Base-by-base conservation (phyloP, 306 rosid species). In the Rosa rugosa region DNA sequence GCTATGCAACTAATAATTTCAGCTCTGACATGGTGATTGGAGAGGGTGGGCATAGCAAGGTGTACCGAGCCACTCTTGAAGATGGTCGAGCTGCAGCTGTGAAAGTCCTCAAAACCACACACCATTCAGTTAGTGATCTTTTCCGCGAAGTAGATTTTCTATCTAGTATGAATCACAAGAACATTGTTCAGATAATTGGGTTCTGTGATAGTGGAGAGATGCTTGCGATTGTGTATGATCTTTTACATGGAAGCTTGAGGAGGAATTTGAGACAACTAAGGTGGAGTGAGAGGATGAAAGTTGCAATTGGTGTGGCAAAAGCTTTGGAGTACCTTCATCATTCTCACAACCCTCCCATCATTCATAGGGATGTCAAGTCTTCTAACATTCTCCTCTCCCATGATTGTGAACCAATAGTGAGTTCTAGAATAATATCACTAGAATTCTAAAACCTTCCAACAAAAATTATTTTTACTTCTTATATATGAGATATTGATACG, bases 291-390 rank as follows among this genome's bases (percentile, higher is more conserved):
- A 87, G 90, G 77, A 82, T 84, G 77, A 57, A 72, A 57, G 84
- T 84, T 13, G 90, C 90, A 17, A 71, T 77, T 40, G 88, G 86
- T 16, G 75, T 69, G 64, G 88, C 88, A 17, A 84, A 80, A 84
- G 86, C 88, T 8, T 49, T 87, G 54, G 74, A 75, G 27, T 79
- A 81, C 71, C 88, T 87, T 82, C 90, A 87, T 65, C 83, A 84
- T 77, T 87, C 83, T 82, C 83, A 83, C 68, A 53, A 65, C 59
- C 88, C 88, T 79, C 83, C 84, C 23, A 70, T 87, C 77, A 62
- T 84, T 74, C 90, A 87, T 63, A 77, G 88, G 79, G 86, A 82
- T 69, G 80, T 84, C 40, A 87, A 87, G 56, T 87, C 90, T 31
- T 80, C 82, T 20, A 87, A 87, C 83, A 87, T 87, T 78, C 86